These are phyloP conservation scores for Lachnellula hyalina DNA, from an alignment of 2,329 filamentous ascomycete species.

Conservation along the genomic window DNA sequence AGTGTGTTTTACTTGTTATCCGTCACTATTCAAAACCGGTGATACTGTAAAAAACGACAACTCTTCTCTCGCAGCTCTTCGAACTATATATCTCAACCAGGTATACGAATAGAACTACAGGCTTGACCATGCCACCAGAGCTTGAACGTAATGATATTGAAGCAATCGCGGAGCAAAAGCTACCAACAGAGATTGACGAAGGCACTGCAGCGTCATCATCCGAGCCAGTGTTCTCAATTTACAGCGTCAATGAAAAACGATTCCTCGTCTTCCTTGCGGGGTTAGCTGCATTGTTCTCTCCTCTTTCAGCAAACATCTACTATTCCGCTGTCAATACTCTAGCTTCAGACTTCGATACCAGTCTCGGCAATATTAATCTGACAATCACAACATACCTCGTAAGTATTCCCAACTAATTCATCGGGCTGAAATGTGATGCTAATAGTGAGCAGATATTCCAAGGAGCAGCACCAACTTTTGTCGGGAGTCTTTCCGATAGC, in stretches of 20 bases:
- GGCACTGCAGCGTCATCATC: background rate
- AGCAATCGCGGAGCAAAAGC: too few species aligned
- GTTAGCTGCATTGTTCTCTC: background rate
- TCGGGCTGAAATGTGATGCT: background rate
- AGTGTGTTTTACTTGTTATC: too few species aligned
- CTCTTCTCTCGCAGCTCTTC: too few species aligned
- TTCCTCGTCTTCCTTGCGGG: background rate
- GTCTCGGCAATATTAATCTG: background rate
- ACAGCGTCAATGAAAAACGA: background rate
- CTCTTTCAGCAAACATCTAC: background rate
- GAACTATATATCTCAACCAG: too few species aligned
- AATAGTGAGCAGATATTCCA: conserved; percentile 42
- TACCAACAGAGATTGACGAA: background rate
- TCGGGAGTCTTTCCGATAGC: conserved; percentile 50
- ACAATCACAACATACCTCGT: background rate
- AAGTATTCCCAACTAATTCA: background rate
- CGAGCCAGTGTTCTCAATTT: background rate
- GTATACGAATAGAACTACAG: too few species aligned
- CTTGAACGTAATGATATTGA: too few species aligned
- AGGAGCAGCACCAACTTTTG: conserved; percentile 49
- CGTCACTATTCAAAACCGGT: too few species aligned
- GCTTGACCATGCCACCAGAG: too few species aligned
- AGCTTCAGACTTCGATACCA: conserved; percentile 3
- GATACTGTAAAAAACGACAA: too few species aligned
- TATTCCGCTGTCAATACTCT: background rate